Conservation (phyloP, 2,329 filamentous ascomycete genomes). For the Amphichorda felina region DNA sequence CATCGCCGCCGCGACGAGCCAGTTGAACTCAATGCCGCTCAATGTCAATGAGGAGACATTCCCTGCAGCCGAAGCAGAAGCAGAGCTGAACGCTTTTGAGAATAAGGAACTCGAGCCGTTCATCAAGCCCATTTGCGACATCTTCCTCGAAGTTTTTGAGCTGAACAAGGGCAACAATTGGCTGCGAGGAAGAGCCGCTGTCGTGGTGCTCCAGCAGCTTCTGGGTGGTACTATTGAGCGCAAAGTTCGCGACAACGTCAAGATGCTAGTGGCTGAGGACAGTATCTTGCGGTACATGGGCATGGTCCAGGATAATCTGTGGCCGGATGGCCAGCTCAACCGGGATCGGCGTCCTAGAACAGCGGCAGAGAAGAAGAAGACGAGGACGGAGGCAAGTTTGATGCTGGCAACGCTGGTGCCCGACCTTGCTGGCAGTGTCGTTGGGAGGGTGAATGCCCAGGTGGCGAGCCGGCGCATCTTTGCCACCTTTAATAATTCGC, state of each 20-base stretch:
- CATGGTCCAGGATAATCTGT: constrained; percentile 64
- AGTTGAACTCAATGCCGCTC: constrained; percentile 45
- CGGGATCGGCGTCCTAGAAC: constrained; percentile 46
- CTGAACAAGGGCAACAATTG: constrained; percentile 93
- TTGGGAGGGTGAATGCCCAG: constrained; percentile 84
- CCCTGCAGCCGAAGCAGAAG: constrained; percentile 68
- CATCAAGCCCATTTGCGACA: constrained; percentile 95
- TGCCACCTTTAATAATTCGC: constrained; percentile 81
- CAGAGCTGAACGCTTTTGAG: constrained; percentile 88
- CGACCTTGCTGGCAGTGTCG: constrained; percentile 84
- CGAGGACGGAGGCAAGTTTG: constrained; percentile 74
- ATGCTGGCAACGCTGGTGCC: constrained; percentile 85
- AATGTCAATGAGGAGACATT: constrained; percentile 36
- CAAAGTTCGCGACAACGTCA: constrained; percentile 80
- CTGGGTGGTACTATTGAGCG: constrained; percentile 93
- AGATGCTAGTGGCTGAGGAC: constrained; percentile 63
- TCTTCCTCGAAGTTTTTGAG: constrained; percentile 93
- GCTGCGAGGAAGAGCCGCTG: constrained; percentile 88
- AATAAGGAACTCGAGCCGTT: constrained; percentile 84
- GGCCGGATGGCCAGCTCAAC: constrained; percentile 57
- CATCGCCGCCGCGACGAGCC: constrained; percentile 61
- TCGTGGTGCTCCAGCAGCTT: constrained; percentile 91
- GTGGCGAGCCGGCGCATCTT: constrained; percentile 80
- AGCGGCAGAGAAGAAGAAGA: constrained; percentile 62
- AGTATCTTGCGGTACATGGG: constrained; percentile 65